Evolutionary conservation across 441 rosid species (phyloP), one percentile per base, ranked within the genome.

Genomic region (Cnidoscolus chayamansa): DNA sequence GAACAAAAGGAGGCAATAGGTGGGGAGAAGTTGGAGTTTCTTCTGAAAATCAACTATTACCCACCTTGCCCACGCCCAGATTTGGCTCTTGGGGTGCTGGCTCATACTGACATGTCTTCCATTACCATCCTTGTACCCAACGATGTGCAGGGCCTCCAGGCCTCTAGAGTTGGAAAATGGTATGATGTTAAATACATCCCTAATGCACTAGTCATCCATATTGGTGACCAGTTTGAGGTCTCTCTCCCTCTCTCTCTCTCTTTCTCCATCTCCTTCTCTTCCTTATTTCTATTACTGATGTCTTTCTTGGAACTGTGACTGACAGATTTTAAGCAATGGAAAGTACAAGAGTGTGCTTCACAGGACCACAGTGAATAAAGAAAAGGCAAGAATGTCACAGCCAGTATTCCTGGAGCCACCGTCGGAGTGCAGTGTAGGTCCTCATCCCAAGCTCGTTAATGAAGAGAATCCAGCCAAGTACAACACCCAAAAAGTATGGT

Each of bases 31-130:
- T 47, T 84, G 0, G 86, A 84, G 57, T 94, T 87, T 76, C 67
- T 90, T 85, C 73, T 91, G 76, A 94, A 91, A 79, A 94, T 94
- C 1, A 94, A 94, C 67, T 90, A 88, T 32, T 94, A 91, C 47
- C 98, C 98, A 10, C 95, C 98, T 1, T 91, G 98, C 53, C 97
- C 97, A 10, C 81, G 96, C 2, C 98, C 98, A 0, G 96, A 94
- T 76, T 84, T 91, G 13, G 74, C 91, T 0, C 90, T 94, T 7
- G 98, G 98, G 0, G 96, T 94, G 62, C 83, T 75, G 63, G 83
- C 97, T 2, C 98, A 94, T 61, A 88, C 97, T 1, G 98, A 94
- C 72, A 87, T 90, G 48, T 86, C 91, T 8, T 53, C 87, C 9
- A 0, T 90, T 57, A 92, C 98, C 67, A 68, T 94, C 55, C 90